Evolutionary conservation across 768 basidiomycete species (phyloP), one percentile per base, ranked within the genome.

Genomic region (Termitomyces titanicus): DNA sequence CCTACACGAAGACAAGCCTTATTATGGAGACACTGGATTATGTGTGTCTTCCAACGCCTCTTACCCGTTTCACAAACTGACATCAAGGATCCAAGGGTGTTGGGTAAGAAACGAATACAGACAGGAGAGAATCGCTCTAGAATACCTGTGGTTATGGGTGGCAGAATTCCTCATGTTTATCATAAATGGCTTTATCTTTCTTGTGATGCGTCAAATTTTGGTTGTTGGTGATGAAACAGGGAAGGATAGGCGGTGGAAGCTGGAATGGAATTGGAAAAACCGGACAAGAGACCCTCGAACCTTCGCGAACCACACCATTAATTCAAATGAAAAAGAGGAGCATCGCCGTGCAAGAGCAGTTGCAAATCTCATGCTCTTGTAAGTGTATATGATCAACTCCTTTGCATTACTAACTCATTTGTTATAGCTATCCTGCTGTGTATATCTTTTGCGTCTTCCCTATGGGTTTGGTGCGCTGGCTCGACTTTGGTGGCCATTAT

Each of bases 121-220:
- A 13, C 62, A 63, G 5, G 74, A 80, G 55, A 70, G 70, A 45
- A 75, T 80, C 12, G 72, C 71, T 9, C 70, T 79, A 3, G 80
- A 81, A 54, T 82, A 81, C 54, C 51, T 78, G n/a, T 81, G 79
- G 78, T 65, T 81, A 39, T 83, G 81, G 80, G 51, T 75, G 6
- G 66, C 79, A 0, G 77, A 72, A 2, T 61, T 76, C 29, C 46
- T 71, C 11, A 77, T 77, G 66, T 45, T 76, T 37, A 48, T 77
- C 12, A 68, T 80, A 7, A 82, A 82, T 57, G 61, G 72, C 6
- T 70, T 76, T 35, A 75, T 79, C 60, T 76, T 74, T 43, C 62
- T 80, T 13, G 71, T 76, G 11, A 66, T 81, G 58, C 62, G 66
- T 8, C 73, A 73, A 0, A 67, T 74, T 56, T 47, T 79, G 11